Base-by-base conservation (phyloP, 192 early-diverging fungal species). In the Allomyces macrogynus region DNA sequence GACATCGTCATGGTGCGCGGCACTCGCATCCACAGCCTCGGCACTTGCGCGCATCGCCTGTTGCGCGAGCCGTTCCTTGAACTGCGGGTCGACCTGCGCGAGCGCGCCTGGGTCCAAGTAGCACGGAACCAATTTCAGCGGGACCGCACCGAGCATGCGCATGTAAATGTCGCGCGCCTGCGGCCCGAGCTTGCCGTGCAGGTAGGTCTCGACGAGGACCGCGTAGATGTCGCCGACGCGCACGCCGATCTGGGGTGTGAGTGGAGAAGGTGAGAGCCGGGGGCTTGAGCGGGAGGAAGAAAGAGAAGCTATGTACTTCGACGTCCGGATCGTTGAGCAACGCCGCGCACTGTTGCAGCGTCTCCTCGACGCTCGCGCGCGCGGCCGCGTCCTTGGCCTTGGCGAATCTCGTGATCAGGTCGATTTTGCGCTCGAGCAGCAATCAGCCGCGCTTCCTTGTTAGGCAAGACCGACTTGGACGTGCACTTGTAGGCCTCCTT, bases 161-260 rank as follows among this genome's bases (percentile, higher is more conserved):
- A n/a, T 5, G 16, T 57, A 57, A n/a, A 57, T 57, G 49, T 57
- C 49, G 49, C 49, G 49, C 3, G 49, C 49, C 9, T 57, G 49
- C 49, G 49, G 12, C 16, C 12, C 49, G 16, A 57, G 49, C 12
- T 5, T 5, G 16, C 1, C 16, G 1, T 14, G 16, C 49, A 57
- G 73, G 60, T 69, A 68, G 23, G 70, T 65, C 61, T 80, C 77
- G 66, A 82, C 76, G 69, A 82, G 61, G 12, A 80, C 68, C 20
- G 73, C 80, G 65, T 75, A 82, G 20, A 82, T 78, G 66, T 82
- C 80, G 16, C 80, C 78, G 8, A 70, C 61, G 16, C 78, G 68
- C 20, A 82, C 68, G 10, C 69, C 64, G 7, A 65, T 14, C 80
- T 82, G 2, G 18, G 57, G 24, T 5, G 54, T n/a, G 26, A 14